phyloP scores from a whole-genome alignment of 345 rosid species.

The Boechera retrofracta region DNA sequence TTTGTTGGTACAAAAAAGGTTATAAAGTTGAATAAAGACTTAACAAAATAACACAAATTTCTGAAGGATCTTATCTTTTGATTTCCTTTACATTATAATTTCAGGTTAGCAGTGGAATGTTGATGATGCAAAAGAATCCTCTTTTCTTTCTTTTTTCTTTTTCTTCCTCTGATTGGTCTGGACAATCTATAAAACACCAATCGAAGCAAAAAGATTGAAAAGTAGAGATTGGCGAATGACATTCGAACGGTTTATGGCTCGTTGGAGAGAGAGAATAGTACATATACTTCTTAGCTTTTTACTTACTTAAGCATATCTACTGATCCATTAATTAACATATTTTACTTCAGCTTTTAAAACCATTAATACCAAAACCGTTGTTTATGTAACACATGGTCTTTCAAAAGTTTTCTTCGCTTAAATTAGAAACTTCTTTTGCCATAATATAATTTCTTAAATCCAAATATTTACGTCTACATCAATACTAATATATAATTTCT shows the following conservation, averaged over 20 bases:
- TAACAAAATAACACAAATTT: background rate
- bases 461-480: constrained; percentile 2
- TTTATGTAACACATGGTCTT: constrained; percentile 18
- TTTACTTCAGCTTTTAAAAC: constrained; percentile 18
- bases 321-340: background rate
- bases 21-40: constrained; percentile 17
- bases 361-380: constrained; percentile 14
- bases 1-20: constrained; percentile 36
- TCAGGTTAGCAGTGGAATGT: constrained; percentile 34
- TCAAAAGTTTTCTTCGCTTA: constrained; percentile 11
- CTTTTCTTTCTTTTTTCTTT: background rate
- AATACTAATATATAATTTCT: background rate
- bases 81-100: constrained; percentile 12
- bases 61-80: constrained; percentile 29
- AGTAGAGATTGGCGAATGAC: constrained; percentile 31
- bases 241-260: constrained; percentile 28
- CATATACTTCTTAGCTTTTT: constrained; percentile 31
- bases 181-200: constrained; percentile 26
- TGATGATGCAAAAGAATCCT: constrained; percentile 40
- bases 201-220: constrained; percentile 33
- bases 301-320: constrained; percentile 19
- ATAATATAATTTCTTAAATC: background rate
- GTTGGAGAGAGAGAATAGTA: constrained; percentile 13
- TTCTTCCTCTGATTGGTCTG: constrained; percentile 29
- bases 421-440: constrained; percentile 28